Conservation (phyloP, 2,329 filamentous ascomycete species). For the Diaporthe amygdali region DNA sequence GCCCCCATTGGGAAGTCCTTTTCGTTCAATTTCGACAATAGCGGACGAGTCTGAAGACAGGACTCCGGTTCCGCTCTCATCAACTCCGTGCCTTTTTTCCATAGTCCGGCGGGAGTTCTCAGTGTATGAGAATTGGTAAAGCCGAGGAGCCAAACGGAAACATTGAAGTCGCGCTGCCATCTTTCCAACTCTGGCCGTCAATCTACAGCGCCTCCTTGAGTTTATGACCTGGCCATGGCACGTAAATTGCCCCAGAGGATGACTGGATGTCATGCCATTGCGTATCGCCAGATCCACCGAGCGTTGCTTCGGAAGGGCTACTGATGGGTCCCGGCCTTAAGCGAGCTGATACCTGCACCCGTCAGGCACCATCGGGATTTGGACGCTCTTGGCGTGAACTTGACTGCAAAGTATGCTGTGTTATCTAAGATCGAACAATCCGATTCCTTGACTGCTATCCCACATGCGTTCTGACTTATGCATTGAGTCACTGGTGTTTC, state of each 20-base stretch:
- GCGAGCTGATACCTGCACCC: background rate
- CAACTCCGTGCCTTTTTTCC: background rate
- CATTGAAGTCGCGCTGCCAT: background rate
- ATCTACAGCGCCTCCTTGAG: background rate
- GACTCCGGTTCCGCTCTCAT: slow-evolving; percentile 6
- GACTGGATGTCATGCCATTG: slow-evolving; percentile 17
- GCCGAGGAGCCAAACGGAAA: background rate
- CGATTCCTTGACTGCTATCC: background rate
- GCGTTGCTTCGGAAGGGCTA: slow-evolving; percentile 1
- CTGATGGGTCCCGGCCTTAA: background rate
- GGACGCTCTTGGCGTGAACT: background rate
- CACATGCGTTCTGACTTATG: background rate
- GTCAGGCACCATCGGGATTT: background rate
- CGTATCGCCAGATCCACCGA: slow-evolving; percentile 14
- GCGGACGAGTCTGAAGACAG: slow-evolving; percentile 23
- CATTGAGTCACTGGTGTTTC: background rate
- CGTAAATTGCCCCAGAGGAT: background rate
- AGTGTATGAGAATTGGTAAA: background rate
- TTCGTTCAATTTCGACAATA: slow-evolving; percentile 8
- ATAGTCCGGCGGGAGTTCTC: background rate
- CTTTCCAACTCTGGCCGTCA: background rate
- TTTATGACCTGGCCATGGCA: slow-evolving; percentile 4
- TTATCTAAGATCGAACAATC: background rate
- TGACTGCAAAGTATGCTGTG: background rate
- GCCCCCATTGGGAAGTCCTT: slow-evolving; percentile 15